Conservation (phyloP, 805 yeast genomes). For the Candida chauliodis region DNA sequence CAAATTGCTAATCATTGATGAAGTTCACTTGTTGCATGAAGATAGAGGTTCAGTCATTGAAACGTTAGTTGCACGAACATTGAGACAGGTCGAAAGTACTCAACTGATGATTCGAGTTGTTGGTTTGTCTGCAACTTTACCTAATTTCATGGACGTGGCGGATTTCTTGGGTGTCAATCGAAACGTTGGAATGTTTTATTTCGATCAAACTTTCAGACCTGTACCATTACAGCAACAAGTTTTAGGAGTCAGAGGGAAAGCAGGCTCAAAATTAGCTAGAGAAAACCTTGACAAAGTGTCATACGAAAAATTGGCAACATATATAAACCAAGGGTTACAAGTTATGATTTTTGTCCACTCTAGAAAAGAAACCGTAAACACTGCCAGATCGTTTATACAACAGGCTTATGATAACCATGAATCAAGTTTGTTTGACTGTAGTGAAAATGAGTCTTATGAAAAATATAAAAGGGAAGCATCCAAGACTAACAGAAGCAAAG, state of each 20-base stretch:
- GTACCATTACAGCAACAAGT: slow-evolving; percentile 88
- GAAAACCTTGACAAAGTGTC: slow-evolving; percentile 73
- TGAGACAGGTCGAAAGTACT: slow-evolving; percentile 90
- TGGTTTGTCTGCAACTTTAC: slow-evolving; percentile 91
- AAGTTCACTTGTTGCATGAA: slow-evolving; percentile 93
- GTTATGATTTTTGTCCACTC: slow-evolving; percentile 98
- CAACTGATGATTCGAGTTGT: slow-evolving; percentile 93
- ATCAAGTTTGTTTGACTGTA: slow-evolving; percentile 53
- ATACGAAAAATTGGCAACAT: slow-evolving; percentile 70
- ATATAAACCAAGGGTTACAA: slow-evolving; percentile 69
- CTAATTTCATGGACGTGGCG: slow-evolving; percentile 89
- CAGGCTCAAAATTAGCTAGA: slow-evolving; percentile 68
- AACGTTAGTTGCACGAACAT: slow-evolving; percentile 88
- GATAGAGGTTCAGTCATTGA: slow-evolving; percentile 98
- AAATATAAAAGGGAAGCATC: slow-evolving; percentile 62
- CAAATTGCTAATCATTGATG: slow-evolving; percentile 85
- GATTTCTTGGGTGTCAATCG: slow-evolving; percentile 91
- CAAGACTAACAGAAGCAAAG: slow-evolving; percentile 66
- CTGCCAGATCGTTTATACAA: slow-evolving; percentile 68
- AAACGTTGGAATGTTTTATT: slow-evolving; percentile 87
- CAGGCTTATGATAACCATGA: slow-evolving; percentile 66
- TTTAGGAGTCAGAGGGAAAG: slow-evolving; percentile 81
- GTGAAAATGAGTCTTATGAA: slow-evolving; percentile 39
- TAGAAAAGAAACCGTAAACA: slow-evolving; percentile 84
- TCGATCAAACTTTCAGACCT: slow-evolving; percentile 91